Evolutionary conservation across 257 asterid species (phyloP).

Genomic region (Osmanthus fragrans): DNA sequence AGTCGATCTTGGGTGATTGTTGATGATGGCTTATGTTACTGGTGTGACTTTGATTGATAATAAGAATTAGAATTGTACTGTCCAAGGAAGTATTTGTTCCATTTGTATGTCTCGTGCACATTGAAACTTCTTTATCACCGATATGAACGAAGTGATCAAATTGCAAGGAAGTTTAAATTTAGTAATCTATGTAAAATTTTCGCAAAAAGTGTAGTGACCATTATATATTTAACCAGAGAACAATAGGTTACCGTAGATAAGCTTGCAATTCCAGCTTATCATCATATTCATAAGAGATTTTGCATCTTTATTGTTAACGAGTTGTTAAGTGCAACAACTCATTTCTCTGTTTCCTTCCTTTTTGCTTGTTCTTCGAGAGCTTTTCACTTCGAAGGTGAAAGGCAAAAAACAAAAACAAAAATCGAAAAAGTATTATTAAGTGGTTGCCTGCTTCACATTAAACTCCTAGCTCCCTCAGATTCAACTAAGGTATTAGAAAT

Average conservation of each 20-base stretch:
- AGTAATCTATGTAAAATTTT: background rate
- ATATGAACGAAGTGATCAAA: background rate
- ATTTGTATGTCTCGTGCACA: too few species aligned
- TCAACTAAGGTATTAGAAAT: slow-evolving; percentile 10
- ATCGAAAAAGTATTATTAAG: background rate
- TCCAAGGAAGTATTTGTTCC: too few species aligned
- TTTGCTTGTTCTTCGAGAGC: background rate
- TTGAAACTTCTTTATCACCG: too few species aligned
- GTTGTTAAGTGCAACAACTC: background rate
- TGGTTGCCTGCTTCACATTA: slow-evolving; percentile 9
- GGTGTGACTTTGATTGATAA: background rate
- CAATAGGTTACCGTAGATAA: background rate
- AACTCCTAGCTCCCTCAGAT: slow-evolving; percentile 30
- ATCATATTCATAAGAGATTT: background rate
- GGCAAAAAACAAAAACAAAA: background rate
- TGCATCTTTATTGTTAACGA: background rate
- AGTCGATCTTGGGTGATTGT: background rate
- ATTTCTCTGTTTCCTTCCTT: background rate
- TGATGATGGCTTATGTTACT: background rate
- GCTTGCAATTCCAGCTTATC: background rate
- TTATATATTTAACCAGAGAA: background rate
- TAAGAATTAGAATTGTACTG: too few species aligned
- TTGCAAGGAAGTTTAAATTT: background rate
- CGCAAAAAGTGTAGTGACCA: background rate
- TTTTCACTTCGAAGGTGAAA: slow-evolving; percentile 13